A percentile compares a stretch with the other conserved stretches of the same genome.
Evolutionary conservation across 2,329 filamentous ascomycete species (phyloP).

Genomic region (Fusarium sp.): DNA sequence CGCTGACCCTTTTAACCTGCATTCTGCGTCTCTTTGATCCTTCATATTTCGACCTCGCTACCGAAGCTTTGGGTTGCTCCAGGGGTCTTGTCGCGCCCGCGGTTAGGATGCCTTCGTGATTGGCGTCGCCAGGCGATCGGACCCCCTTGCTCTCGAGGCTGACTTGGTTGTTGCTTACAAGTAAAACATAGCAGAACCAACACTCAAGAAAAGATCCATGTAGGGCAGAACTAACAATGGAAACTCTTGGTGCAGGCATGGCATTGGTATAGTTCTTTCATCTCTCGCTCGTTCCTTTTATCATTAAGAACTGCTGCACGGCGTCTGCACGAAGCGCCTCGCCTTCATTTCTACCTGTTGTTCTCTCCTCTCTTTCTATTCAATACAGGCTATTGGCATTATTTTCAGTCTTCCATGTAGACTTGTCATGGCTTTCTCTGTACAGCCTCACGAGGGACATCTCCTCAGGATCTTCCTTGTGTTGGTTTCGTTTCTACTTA

Average conservation of each 20-base stretch:
- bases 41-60: conserved; percentile 25
- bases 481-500: conserved; percentile 38
- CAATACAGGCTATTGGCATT: conserved; percentile 8
- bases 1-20: conserved; percentile 34
- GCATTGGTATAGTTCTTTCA: conserved; percentile 12
- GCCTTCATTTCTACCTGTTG: conserved; percentile 25
- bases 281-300: conserved; percentile 37
- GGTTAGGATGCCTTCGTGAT: conserved; percentile 44
- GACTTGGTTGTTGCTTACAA: conserved; percentile 33
- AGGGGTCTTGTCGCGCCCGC: conserved; percentile 42
- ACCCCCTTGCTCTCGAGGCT: conserved; percentile 30
- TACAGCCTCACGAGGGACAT: conserved; percentile 34
- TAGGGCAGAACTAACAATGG: conserved; percentile 34
- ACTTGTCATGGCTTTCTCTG: conserved; percentile 40
- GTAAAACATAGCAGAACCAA: conserved; percentile 36
- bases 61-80: conserved; percentile 39
- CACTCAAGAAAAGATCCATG: conserved; percentile 31
- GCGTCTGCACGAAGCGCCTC: conserved; percentile 34
- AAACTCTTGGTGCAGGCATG: conserved; percentile 14
- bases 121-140: conserved; percentile 42
- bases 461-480: conserved; percentile 37
- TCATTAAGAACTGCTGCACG: conserved; percentile 38
- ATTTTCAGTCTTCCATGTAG: conserved; percentile 33
- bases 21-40: conserved; percentile 23
- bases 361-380: conserved; percentile 16